These are phyloP conservation scores for Leccinum boreale DNA, from an alignment of 768 basidiomycete genomes.

Conservation along the genomic window DNA sequence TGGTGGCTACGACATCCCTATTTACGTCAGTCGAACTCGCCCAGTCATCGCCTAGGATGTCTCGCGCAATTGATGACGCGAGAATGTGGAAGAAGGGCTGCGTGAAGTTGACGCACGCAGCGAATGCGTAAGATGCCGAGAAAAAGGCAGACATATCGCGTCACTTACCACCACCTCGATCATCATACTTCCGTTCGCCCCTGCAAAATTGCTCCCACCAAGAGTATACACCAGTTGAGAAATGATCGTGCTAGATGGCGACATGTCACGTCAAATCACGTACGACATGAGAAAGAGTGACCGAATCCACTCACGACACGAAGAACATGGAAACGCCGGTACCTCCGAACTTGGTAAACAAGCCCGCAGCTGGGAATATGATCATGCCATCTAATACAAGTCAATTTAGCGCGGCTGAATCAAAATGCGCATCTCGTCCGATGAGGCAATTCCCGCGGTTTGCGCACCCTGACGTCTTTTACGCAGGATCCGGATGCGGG, in stretches of 20 bases:
- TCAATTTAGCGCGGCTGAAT: conserved; percentile 5
- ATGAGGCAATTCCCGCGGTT: neutral
- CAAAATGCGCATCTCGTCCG: neutral
- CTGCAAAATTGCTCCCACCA: conserved; percentile 86
- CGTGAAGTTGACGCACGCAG: neutral
- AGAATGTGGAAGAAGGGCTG: conserved; percentile 96
- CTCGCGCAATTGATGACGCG: conserved; percentile 66
- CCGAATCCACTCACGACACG: conserved; percentile 52
- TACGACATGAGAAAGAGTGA: neutral
- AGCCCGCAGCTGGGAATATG: conserved; percentile 81
- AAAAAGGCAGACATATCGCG: neutral
- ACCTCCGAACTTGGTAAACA: conserved; percentile 78
- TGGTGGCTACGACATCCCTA: conserved; percentile 82
- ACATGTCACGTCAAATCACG: neutral
- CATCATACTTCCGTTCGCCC: conserved; percentile 96
- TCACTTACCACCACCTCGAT: conserved; percentile 89
- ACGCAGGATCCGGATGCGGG: conserved; percentile 1
- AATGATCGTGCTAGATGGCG: conserved; percentile 54
- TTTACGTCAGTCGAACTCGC: conserved; percentile 52
- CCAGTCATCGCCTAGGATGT: conserved; percentile 42
- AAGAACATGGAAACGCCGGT: conserved; percentile 97
- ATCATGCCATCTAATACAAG: conserved; percentile 80
- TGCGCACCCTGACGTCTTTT: conserved; percentile 4
- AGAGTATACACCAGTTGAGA: conserved; percentile 82
- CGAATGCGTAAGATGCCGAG: neutral